Base-by-base conservation (phyloP, 129 eudicot genomes). In the Arctium lappa region DNA sequence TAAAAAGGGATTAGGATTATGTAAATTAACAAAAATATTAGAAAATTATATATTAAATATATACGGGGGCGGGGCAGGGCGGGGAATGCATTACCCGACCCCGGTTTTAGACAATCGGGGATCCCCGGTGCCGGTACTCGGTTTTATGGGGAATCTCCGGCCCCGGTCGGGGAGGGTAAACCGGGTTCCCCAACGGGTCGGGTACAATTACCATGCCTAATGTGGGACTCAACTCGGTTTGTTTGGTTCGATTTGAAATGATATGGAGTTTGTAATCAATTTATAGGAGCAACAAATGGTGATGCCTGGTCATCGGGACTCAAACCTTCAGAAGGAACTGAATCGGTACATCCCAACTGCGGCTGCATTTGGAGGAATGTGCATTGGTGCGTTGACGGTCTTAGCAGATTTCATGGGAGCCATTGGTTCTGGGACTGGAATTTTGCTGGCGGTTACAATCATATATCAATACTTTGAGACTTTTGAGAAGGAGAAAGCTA, bases 231-330 rank as follows among this genome's bases (percentile, higher is more conserved):
- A 10, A 44, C 53, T 44, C 53, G 53, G 1, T 5, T 42, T 8
- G 8, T 6, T 42, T 42, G 8, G 48, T 42, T 42, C 6, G 48
- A 11, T 56, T 56, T 56, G 22, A 56, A 16, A 56, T 56, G 18
- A 12, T 15, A 56, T 39, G 36, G 13, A 56, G 34, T 42, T 44
- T 32, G 16, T 50, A 48, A 83, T 69, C 29, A 2, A 18, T 83
- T 31, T 50, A 22, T 75, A 85, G 91, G 89, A 88, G 37, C 89
- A 88, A 88, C 86, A 79, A 82, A 85, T 88, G 89, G 85, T 82
- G 87, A 88, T 88, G 87, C 91, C 91, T 6, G 91, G 91, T 15
- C 89, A 85, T 16, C 42, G 88, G 22, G 88, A 85, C 72, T 79
- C 88, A 3, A 85, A 85, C 72, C 84, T 85, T 10, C 88, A 85